Percentiles rank a stretch among this genome's conserved stretches.
Evolutionary conservation across 2,329 filamentous ascomycete genomes (phyloP).

Genomic region (Paraphoma chrysanthemicola): DNA sequence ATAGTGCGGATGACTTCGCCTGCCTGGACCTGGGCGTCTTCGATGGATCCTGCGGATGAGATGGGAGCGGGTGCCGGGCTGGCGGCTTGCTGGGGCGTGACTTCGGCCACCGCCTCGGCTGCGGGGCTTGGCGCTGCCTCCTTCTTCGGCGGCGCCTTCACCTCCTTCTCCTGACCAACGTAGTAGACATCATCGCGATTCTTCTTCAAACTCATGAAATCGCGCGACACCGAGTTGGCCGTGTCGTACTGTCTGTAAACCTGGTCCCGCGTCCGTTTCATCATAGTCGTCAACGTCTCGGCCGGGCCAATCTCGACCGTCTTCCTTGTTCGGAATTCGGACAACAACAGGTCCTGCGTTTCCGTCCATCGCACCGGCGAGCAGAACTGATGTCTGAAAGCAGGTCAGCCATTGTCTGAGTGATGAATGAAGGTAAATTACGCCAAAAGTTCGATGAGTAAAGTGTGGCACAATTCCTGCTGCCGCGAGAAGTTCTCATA

Average conservation of each 20-base stretch:
- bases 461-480: constrained; percentile 17
- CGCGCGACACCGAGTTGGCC: constrained; percentile 13
- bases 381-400: constrained; percentile 14
- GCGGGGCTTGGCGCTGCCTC: constrained; percentile 1
- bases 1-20: constrained; percentile 33
- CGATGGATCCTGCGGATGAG: not conserved
- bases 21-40: constrained; percentile 23
- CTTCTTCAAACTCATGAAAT: constrained; percentile 17
- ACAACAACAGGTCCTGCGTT: constrained; percentile 47
- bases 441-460: constrained; percentile 20
- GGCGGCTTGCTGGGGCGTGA: not conserved
- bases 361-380: constrained; percentile 42
- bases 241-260: constrained; percentile 17
- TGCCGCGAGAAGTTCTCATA: constrained; percentile 11
- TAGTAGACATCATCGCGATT: constrained; percentile 17
- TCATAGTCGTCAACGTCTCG: constrained; percentile 48
- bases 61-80: constrained; percentile 1
- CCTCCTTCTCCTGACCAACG: constrained; percentile 14
- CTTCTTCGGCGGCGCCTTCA: not conserved
- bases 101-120: not conserved
- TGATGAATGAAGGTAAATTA: not conserved
- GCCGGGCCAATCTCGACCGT: constrained; percentile 51
- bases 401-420: not conserved
- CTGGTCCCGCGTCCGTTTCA: constrained; percentile 36
- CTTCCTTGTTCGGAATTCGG: constrained; percentile 32